Evolutionary conservation across 1,139 yeast genomes (phyloP).

Genomic region (Meyerozyma guilliermondii): DNA sequence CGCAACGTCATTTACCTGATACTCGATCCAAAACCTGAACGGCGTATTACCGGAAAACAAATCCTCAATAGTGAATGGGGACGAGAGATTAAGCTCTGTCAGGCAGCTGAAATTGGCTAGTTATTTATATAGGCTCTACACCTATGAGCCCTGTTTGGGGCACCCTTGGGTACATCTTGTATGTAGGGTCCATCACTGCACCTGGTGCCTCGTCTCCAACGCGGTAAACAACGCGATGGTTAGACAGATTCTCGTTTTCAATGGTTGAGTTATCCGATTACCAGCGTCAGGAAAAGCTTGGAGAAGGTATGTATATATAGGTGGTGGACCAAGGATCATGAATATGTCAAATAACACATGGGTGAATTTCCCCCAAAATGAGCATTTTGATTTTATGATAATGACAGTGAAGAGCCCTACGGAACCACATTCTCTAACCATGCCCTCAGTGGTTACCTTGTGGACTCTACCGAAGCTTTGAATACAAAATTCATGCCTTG

Average conservation of each 20-base stretch:
- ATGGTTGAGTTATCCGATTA: slow-evolving; percentile 89
- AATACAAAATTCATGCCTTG: too few species aligned
- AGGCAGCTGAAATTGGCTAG: slow-evolving; percentile 43
- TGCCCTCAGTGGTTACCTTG: neutral
- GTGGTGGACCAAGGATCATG: neutral
- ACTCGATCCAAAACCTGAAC: slow-evolving; percentile 80
- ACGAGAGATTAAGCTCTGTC: slow-evolving; percentile 75
- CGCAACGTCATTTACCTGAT: slow-evolving; percentile 89
- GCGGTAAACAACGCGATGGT: slow-evolving; percentile 2
- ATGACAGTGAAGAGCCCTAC: neutral
- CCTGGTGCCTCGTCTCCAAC: neutral
- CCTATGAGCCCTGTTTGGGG: neutral
- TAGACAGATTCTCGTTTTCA: neutral
- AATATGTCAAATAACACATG: neutral
- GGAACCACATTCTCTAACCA: neutral
- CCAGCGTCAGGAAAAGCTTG: slow-evolving; percentile 92
- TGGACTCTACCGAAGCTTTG: neutral
- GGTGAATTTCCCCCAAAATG: too few species aligned
- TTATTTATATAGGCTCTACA: neutral
- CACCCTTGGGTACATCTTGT: neutral
- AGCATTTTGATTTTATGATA: too few species aligned
- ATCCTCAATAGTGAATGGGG: slow-evolving; percentile 95
- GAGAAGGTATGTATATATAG: slow-evolving; percentile 61
- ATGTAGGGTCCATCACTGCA: slow-evolving; percentile 1
- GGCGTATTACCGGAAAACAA: slow-evolving; percentile 86